Conservation (phyloP, 73 alveolate species). For the Blepharisma japonicum region DNA sequence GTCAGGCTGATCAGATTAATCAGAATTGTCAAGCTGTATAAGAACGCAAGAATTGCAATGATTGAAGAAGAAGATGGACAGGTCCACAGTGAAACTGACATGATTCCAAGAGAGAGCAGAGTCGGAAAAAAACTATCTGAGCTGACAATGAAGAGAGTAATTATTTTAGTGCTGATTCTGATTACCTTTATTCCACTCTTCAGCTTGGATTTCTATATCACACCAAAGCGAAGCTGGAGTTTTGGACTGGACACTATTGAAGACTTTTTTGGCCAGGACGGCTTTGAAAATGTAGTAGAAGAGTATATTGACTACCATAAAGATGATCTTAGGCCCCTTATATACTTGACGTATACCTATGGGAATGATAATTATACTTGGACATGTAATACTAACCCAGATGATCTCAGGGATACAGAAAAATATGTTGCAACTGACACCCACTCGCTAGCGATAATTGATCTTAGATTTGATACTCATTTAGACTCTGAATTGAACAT, state of each 20-base stretch:
- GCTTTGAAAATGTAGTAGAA: conserved; percentile 13
- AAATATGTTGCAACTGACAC: neutral
- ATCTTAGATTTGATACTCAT: conserved; percentile 1
- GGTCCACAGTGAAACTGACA: conserved; percentile 9
- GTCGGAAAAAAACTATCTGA: conserved; percentile 58
- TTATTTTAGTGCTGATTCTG: conserved; percentile 47
- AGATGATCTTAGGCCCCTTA: neutral
- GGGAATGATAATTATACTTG: neutral
- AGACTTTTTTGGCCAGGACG: neutral
- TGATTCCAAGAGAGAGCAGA: conserved; percentile 50
- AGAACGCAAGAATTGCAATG: conserved; percentile 21
- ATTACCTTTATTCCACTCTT: conserved; percentile 56
- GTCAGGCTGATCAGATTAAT: conserved; percentile 71
- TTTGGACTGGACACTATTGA: conserved; percentile 16
- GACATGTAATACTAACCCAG: neutral
- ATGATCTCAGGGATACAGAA: conserved; percentile 12
- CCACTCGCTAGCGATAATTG: conserved; percentile 13
- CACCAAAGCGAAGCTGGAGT: neutral
- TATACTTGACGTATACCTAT: neutral
- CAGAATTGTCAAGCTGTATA: conserved; percentile 36
- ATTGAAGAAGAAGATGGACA: conserved; percentile 1
- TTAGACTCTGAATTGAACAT: conserved; percentile 34
- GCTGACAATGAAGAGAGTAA: conserved; percentile 55
- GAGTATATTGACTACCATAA: conserved; percentile 10
- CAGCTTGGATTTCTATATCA: conserved; percentile 4